Conservation (phyloP, 305 asterid genomes). For the Fraxinus nigra region DNA sequence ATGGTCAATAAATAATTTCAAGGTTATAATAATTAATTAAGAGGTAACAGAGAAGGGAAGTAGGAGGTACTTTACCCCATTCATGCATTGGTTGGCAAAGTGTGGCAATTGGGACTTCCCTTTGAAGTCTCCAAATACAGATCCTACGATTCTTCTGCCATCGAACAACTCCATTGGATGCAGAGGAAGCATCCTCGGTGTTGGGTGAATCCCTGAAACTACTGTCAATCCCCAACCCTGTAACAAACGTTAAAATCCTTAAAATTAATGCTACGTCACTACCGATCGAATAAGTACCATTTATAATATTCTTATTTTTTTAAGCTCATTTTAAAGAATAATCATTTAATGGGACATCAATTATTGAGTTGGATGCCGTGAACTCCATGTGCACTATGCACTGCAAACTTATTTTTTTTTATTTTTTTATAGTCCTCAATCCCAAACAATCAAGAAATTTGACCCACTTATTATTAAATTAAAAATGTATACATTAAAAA, state of each 20-base stretch:
- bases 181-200: slow-evolving; percentile 67
- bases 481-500: no score
- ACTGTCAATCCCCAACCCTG: slow-evolving; percentile 94
- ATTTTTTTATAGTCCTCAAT: not conserved
- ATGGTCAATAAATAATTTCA: not conserved
- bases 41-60: not conserved
- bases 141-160: slow-evolving; percentile 75
- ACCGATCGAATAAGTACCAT: not conserved
- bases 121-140: slow-evolving; percentile 86
- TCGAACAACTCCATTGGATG: slow-evolving; percentile 92
- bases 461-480: not conserved
- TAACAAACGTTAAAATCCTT: not conserved
- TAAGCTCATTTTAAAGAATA: not conserved
- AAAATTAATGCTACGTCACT: not conserved
- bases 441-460: not conserved
- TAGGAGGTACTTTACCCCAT: slow-evolving; percentile 44
- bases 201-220: slow-evolving; percentile 65
- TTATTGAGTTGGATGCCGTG: not conserved
- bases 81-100: slow-evolving; percentile 59
- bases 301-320: no score
- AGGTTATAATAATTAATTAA: not conserved
- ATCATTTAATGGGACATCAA: not conserved
- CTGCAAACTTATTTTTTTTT: not conserved
- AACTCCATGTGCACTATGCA: not conserved
- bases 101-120: slow-evolving; percentile 78